Evolutionary conservation across 805 yeast species (phyloP).

Genomic region (Candida loeiensis): DNA sequence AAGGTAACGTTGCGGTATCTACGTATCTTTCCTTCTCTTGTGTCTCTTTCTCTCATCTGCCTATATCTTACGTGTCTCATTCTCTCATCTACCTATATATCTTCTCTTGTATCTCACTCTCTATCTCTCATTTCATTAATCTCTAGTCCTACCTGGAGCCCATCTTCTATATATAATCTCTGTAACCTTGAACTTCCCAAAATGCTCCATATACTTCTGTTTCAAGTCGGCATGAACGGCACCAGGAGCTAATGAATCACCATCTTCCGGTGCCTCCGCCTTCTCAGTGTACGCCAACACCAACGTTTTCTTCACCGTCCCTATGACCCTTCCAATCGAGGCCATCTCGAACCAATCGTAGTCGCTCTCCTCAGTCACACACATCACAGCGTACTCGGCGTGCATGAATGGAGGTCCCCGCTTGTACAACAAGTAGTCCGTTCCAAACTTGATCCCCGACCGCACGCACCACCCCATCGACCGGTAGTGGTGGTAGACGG

Average conservation of each 20-base stretch:
- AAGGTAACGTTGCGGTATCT: no score
- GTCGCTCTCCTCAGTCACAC: slow-evolving; percentile 38
- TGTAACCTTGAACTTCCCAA: slow-evolving; percentile 48
- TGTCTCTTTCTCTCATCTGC: no score
- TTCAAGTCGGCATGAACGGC: slow-evolving; percentile 24
- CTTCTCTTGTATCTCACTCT: background rate
- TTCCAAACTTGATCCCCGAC: slow-evolving; percentile 88
- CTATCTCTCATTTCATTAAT: no score
- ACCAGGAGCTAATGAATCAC: no score
- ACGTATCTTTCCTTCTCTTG: no score
- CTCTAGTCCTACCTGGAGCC: slow-evolving; percentile 83
- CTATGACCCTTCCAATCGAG: slow-evolving; percentile 72
- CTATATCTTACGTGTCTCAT: background rate
- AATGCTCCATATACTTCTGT: slow-evolving; percentile 23
- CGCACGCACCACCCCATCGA: slow-evolving; percentile 94
- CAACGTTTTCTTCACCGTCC: slow-evolving; percentile 80
- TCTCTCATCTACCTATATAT: background rate
- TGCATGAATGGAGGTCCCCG: slow-evolving; percentile 96
- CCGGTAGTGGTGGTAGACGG: slow-evolving; percentile 80
- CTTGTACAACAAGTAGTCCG: slow-evolving; percentile 77
- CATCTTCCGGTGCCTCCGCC: background rate
- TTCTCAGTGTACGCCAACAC: slow-evolving; percentile 59
- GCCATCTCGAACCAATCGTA: slow-evolving; percentile 59
- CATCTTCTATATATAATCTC: slow-evolving; percentile 77
- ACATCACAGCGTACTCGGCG: slow-evolving; percentile 75